Base-by-base conservation (phyloP, 495 filamentous ascomycete genomes). In the Aspergillus carlsbadensis region DNA sequence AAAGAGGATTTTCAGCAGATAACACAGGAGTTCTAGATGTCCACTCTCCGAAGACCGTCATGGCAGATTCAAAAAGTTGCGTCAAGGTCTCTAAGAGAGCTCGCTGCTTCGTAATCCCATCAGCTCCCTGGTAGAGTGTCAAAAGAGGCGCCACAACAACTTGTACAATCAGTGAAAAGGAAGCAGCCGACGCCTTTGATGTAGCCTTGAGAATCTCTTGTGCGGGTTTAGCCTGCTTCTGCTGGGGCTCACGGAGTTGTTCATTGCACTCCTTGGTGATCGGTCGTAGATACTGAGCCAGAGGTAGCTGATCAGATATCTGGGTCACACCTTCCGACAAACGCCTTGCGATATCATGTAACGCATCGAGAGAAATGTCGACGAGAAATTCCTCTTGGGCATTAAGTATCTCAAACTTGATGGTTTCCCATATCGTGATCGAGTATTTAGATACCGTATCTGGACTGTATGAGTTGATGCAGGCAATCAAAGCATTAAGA, bases 321-420 rank as follows among this genome's bases (percentile, higher is more conserved):
- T 78, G 61, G 6, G 64, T 73, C 6, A 79, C 68, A 5, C 78
- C 78, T 52, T 78, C 76, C 2, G 86, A 83, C 8, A 91, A 73
- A 5, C 81, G 73, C 48, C 73, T 69, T 2, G 83, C 80, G 56
- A 90, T 86, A 13, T 73, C 73, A 50, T 79, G 67, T 29, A 88
- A 52, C 17, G 70, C 78, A 6, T 72, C 60, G 3, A 89, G 71
- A 14, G 87, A 83, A 59, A 81, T 78, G 33, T 85, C 79, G 2
- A 84, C 83, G 5, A 91, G 64, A 42, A 89, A 84, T 54, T 89
- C 86, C 60, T 90, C 87, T 65, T 88, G 84, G 1, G 84, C 80
- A 61, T 87, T 88, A 11, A 91, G 75, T n/a, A 91, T 81, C 60
- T 91, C 87, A 57, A 87, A 91, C 62, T 90, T 91, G 24, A 91